phyloP scores from a whole-genome alignment of 2,329 filamentous ascomycete species.

The Calonectria crousiana region DNA sequence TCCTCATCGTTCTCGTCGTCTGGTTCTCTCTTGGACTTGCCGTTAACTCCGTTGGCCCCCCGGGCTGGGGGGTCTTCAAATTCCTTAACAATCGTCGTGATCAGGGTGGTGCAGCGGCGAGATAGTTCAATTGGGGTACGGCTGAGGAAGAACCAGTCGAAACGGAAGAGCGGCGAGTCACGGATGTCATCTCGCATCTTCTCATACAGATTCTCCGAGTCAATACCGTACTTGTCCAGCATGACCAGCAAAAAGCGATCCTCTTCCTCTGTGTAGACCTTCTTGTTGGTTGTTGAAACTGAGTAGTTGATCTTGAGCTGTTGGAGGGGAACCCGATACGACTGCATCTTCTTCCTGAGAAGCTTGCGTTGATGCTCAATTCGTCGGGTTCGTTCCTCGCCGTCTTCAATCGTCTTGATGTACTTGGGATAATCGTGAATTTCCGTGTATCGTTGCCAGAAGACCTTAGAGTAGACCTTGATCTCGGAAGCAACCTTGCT shows the following conservation, averaged over 20 bases:
- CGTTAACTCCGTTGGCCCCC: slow-evolving; percentile 71
- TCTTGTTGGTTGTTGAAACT: slow-evolving; percentile 99
- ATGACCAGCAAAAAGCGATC: slow-evolving; percentile 95
- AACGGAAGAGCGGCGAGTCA: slow-evolving; percentile 93
- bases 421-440: slow-evolving; percentile 92
- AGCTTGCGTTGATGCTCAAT: slow-evolving; percentile 94
- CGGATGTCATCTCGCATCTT: slow-evolving; percentile 97
- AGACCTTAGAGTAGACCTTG: slow-evolving; percentile 91
- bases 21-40: slow-evolving; percentile 78
- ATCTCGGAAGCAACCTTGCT: slow-evolving; percentile 89
- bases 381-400: slow-evolving; percentile 89
- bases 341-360: slow-evolving; percentile 92
- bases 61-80: slow-evolving; percentile 79
- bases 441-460: slow-evolving; percentile 95
- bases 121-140: slow-evolving; percentile 93
- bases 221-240: slow-evolving; percentile 91
- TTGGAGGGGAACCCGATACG: slow-evolving; percentile 97
- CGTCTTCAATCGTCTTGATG: slow-evolving; percentile 89
- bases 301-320: slow-evolving; percentile 99
- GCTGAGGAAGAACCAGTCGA: slow-evolving; percentile 99
- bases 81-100: slow-evolving; percentile 95
- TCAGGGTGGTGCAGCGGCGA: slow-evolving; percentile 90
- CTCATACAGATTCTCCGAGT: slow-evolving; percentile 91
- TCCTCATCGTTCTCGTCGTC: slow-evolving; percentile 90
- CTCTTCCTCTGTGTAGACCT: slow-evolving; percentile 98